A percentile compares a stretch with the other conserved stretches of the same genome.
Evolutionary conservation across 2,329 filamentous ascomycete species (phyloP).

Genomic region (Neofusicoccum kwambonambiense): DNA sequence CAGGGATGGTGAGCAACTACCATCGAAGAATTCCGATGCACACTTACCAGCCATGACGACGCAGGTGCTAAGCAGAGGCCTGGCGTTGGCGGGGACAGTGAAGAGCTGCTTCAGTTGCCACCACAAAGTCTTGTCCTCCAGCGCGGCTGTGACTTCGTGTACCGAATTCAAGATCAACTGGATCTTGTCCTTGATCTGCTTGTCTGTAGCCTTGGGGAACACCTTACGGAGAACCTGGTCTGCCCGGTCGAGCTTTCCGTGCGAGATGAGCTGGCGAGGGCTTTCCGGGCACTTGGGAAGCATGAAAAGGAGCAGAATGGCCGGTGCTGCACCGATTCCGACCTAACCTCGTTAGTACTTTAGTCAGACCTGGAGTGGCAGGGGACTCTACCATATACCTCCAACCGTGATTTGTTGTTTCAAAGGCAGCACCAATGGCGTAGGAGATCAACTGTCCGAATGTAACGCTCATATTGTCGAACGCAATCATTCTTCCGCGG

Average conservation of each 20-base stretch:
- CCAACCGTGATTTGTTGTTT: constrained; percentile 32
- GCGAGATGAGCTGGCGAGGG: constrained; percentile 40
- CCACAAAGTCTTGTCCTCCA: constrained; percentile 35
- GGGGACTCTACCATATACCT: too few relatives aligned
- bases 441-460: constrained; percentile 35
- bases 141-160: constrained; percentile 34
- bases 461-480: constrained; percentile 38
- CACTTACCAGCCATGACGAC: constrained; percentile 39
- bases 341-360: constrained; percentile 30
- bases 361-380: too few relatives aligned
- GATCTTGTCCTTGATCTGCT: constrained; percentile 23
- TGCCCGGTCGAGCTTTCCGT: constrained; percentile 33
- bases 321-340: constrained; percentile 36
- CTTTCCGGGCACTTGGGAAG: constrained; percentile 37
- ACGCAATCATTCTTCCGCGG: constrained; percentile 39
- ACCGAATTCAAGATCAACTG: constrained; percentile 25
- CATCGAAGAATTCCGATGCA: too few relatives aligned
- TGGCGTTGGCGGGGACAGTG: constrained; percentile 38
- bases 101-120: constrained; percentile 29
- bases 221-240: constrained; percentile 36
- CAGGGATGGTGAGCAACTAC: constrained; percentile 49
- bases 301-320: constrained; percentile 35
- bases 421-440: constrained; percentile 34
- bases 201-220: constrained; percentile 26
- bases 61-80: constrained; percentile 40